Evolutionary conservation across 2,329 filamentous ascomycete species (phyloP).

Genomic region (Talaromyces sp.): DNA sequence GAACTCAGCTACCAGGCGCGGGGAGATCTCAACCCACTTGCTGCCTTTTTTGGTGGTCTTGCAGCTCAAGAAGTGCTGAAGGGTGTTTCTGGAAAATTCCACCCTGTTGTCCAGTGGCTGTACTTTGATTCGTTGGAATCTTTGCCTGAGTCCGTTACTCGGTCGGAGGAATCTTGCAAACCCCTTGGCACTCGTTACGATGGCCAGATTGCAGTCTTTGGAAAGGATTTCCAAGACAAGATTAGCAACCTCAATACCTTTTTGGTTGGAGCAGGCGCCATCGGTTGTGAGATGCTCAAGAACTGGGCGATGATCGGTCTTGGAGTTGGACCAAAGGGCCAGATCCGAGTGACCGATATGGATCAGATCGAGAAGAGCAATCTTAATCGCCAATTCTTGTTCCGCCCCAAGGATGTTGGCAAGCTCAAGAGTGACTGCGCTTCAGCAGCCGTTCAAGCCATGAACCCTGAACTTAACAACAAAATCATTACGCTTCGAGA

Average conservation of each 20-base stretch:
- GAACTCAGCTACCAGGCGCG: slow-evolving; percentile 92
- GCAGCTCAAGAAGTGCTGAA: slow-evolving; percentile 93
- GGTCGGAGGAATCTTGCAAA: slow-evolving; percentile 82
- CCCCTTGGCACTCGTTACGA: slow-evolving; percentile 84
- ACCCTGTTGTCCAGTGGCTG: slow-evolving; percentile 90
- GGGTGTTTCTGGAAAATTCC: slow-evolving; percentile 95
- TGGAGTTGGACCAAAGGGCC: slow-evolving; percentile 78
- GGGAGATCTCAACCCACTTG: slow-evolving; percentile 86
- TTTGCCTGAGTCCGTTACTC: slow-evolving; percentile 65
- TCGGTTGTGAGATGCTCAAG: slow-evolving; percentile 98
- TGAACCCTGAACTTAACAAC: slow-evolving; percentile 88
- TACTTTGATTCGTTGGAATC: slow-evolving; percentile 99
- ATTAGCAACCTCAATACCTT: slow-evolving; percentile 86
- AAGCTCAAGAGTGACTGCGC: slow-evolving; percentile 96
- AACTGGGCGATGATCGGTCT: slow-evolving; percentile 99
- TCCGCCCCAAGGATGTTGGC: slow-evolving; percentile 88
- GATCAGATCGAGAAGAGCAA: slow-evolving; percentile 99
- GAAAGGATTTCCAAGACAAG: slow-evolving; percentile 89
- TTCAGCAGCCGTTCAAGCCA: slow-evolving; percentile 77
- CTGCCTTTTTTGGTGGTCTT: slow-evolving; percentile 90
- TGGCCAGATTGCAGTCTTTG: slow-evolving; percentile 94
- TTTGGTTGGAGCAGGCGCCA: slow-evolving; percentile 91
- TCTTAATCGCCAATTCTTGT: slow-evolving; percentile 93
- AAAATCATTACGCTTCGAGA: slow-evolving; percentile 85
- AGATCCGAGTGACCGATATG: slow-evolving; percentile 93